phyloP scores from a whole-genome alignment of 176 grass and related monocot species.

The Oryza officinalis region DNA sequence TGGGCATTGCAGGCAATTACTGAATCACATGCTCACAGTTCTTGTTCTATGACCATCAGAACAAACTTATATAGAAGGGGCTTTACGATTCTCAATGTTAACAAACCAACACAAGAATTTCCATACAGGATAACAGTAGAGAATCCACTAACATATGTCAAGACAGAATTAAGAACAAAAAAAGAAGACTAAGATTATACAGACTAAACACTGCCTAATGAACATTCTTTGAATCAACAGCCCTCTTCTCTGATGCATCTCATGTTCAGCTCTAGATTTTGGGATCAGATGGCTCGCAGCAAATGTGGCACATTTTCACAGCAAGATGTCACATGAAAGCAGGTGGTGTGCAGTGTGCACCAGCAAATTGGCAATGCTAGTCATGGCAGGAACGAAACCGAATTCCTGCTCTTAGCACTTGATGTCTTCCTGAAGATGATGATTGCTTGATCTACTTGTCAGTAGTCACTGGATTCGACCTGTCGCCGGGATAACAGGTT shows the following conservation, averaged over 20 bases:
- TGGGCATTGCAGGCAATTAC: neutral
- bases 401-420: conserved; percentile 79
- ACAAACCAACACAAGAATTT: conserved; percentile 30
- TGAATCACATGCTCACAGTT: conserved; percentile 7
- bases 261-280: neutral
- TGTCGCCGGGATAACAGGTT: conserved; percentile 73
- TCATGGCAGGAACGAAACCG: conserved; percentile 64
- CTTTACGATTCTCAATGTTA: conserved; percentile 23
- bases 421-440: conserved; percentile 8
- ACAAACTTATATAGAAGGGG: conserved; percentile 4
- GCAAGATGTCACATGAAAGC: conserved; percentile 27
- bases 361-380: conserved; percentile 64
- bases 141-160: conserved; percentile 34
- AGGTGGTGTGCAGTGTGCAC: conserved; percentile 27
- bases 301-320: conserved; percentile 7
- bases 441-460: conserved; percentile 25
- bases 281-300: neutral
- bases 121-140: conserved; percentile 27
- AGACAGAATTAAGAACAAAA: conserved; percentile 28
- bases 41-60: conserved; percentile 3
- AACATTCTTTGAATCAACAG: neutral
- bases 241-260: neutral
- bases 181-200: conserved; percentile 43
- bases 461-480: conserved; percentile 52
- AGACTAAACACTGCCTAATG: conserved; percentile 41